phyloP scores from a whole-genome alignment of 768 basidiomycete genomes.

The Tulasnella sp. region DNA sequence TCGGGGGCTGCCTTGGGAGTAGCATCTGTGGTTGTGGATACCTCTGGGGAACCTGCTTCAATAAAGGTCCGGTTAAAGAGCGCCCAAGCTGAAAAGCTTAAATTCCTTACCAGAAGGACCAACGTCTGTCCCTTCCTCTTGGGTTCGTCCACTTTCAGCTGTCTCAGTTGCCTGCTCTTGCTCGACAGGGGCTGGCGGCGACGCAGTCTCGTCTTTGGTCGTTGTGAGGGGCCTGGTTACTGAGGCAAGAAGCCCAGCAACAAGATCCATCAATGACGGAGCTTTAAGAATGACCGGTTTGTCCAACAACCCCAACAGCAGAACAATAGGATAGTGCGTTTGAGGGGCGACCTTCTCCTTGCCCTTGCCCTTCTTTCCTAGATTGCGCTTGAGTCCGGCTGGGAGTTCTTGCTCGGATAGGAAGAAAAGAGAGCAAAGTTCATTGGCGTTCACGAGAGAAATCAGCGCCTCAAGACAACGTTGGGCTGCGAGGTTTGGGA shows the following conservation, averaged over 20 bases:
- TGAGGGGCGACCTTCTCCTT: slow-evolving; percentile 82
- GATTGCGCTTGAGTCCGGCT: slow-evolving; percentile 61
- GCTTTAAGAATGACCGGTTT: slow-evolving; percentile 80
- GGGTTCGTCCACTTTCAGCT: not conserved
- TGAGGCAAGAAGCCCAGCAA: slow-evolving; percentile 80
- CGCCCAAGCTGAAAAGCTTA: not conserved
- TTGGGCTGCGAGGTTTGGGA: slow-evolving; percentile 90
- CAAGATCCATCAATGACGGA: slow-evolving; percentile 86
- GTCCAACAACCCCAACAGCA: slow-evolving; percentile 83
- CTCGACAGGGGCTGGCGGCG: not conserved
- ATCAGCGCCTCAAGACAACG: slow-evolving; percentile 88
- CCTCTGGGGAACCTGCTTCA: slow-evolving; percentile 30
- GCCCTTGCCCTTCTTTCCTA: slow-evolving; percentile 86
- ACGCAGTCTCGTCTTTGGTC: slow-evolving; percentile 35
- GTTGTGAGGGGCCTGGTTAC: slow-evolving; percentile 79
- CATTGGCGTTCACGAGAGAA: slow-evolving; percentile 81
- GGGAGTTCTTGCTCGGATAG: slow-evolving; percentile 91
- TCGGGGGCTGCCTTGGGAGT: slow-evolving; percentile 22
- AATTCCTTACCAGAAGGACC: not conserved
- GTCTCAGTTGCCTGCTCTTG: not conserved
- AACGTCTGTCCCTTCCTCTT: not conserved
- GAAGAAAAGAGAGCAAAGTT: slow-evolving; percentile 85
- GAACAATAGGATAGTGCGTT: slow-evolving; percentile 85
- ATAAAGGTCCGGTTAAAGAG: not conserved
- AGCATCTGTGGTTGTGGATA: slow-evolving; percentile 31